These are phyloP conservation scores for Sporobolomyces pararoseus DNA, from an alignment of 768 basidiomycete genomes.

Conservation along the genomic window DNA sequence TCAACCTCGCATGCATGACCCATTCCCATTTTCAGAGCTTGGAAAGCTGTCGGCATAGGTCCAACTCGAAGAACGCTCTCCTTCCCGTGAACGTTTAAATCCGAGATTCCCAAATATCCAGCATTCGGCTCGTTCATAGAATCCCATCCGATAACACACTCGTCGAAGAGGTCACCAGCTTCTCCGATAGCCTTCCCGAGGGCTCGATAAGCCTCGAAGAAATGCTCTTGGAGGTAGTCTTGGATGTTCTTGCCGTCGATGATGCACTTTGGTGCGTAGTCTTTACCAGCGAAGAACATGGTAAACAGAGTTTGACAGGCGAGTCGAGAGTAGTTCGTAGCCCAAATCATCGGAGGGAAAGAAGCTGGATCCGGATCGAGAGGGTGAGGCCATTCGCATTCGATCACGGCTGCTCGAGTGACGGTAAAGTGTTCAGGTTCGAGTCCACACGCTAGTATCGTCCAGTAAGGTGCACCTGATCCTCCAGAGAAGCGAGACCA, in stretches of 20 bases:
- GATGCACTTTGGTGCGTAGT: conserved; percentile 83
- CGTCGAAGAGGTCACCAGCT: conserved; percentile 73
- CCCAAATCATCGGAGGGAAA: conserved; percentile 94
- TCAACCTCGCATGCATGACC: conserved; percentile 77
- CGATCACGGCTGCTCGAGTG: conserved; percentile 78
- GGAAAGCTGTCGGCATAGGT: conserved; percentile 75
- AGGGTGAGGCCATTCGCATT: conserved; percentile 76
- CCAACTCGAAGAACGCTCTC: conserved; percentile 80
- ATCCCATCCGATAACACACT: conserved; percentile 94
- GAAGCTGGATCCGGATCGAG: conserved; percentile 63
- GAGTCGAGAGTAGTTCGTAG: conserved; percentile 88
- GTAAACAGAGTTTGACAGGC: conserved; percentile 85
- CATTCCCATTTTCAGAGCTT: conserved; percentile 82
- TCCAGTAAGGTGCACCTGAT: conserved; percentile 93
- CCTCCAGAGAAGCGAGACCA: conserved; percentile 96
- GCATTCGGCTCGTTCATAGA: conserved; percentile 91
- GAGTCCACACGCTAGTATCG: conserved; percentile 81
- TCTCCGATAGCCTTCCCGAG: conserved; percentile 50
- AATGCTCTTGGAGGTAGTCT: conserved; percentile 48
- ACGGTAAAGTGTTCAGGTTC: conserved; percentile 77
- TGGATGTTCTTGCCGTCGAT: conserved; percentile 91
- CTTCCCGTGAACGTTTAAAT: conserved; percentile 64
- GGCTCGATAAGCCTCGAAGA: conserved; percentile 37
- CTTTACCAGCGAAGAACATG: conserved; percentile 84
- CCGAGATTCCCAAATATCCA: conserved; percentile 68